Percentiles rank a stretch among this genome's conserved stretches.
Evolutionary conservation across 768 basidiomycete genomes (phyloP).

Genomic region (Sarcodon aspratus): DNA sequence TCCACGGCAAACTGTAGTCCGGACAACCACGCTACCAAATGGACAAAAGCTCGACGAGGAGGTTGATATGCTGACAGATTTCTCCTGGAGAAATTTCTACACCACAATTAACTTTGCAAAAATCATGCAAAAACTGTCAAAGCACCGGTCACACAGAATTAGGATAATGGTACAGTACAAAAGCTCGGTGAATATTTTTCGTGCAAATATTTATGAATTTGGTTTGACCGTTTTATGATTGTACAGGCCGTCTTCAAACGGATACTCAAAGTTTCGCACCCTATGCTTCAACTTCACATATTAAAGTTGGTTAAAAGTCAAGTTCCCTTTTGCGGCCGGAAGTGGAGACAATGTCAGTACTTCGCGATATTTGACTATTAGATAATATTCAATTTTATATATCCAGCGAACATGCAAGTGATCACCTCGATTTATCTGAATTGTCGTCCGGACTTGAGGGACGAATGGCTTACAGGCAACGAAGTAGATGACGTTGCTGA

Average conservation of each 20-base stretch:
- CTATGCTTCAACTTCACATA: conserved; percentile 87
- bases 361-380: background rate
- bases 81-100: conserved; percentile 98
- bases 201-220: background rate
- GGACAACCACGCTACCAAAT: conserved; percentile 51
- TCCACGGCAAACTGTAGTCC: conserved; percentile 46
- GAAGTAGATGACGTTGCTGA: conserved; percentile 91
- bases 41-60: conserved; percentile 77
- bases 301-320: conserved; percentile 98
- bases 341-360: conserved; percentile 88
- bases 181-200: conserved; percentile 61
- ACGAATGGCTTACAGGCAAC: conserved; percentile 93
- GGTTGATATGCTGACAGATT: conserved; percentile 85
- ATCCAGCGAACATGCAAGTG: conserved; percentile 95
- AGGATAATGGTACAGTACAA: conserved; percentile 97
- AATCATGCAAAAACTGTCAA: conserved; percentile 96
- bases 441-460: conserved; percentile 90
- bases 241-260: conserved; percentile 87
- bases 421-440: conserved; percentile 98
- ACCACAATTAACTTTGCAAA: conserved; percentile 94
- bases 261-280: conserved; percentile 87
- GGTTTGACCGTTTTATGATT: background rate
- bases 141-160: conserved; percentile 88
- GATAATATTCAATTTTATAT: conserved; percentile 1
- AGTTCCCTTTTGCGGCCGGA: conserved; percentile 94